Base-by-base conservation (phyloP, 371 early-diverging fungal genomes). In the Apophysomyces elegans region DNA sequence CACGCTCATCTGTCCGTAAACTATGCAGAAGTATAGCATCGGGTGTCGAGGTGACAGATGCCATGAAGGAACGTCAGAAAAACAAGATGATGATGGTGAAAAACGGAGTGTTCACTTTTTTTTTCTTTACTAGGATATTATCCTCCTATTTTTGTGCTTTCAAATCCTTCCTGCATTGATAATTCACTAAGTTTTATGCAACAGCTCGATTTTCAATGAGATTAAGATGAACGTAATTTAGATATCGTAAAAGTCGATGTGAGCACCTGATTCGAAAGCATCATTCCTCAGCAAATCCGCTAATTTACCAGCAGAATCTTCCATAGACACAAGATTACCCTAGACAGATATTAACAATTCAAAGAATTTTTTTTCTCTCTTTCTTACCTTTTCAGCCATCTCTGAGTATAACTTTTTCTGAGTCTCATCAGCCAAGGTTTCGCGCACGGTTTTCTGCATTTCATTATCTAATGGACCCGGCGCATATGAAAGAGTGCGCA, bases 381-480 rank as follows among this genome's bases (percentile, higher is more conserved):
- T 77, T n/a, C 77, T 69, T 80, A 84, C 88, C 71, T 87, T 77
- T n/a, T 77, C 69, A 62, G 87, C 86, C 87, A 90, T 83, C 21
- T 77, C 73, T 12, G 72, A 73, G 65, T 88, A 95, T 18, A 89
- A 65, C 44, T 79, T 56, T 18, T 78, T 79, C 62, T 93, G 88
- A 45, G 86, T 88, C 11, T 78, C 70, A 68, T 95, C 94, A 6
- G 90, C 92, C 44, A 95, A 72, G 9, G 86, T 88, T 38, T 83
- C 75, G 21, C 96, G 87, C 37, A 95, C 91, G 38, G 76, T 71
- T 4, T 75, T 71, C 74, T 96, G 96, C 96, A 97, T 96, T 44
- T 87, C 87, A 65, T 91, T 94, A 64, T 95, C 90, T 64, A 97
- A 71, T 37, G 97, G 97, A 1, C 97, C 97, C 7, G 97, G 97